These are phyloP conservation scores for Albizia julibrissin DNA, from an alignment of 306 rosid species.

Conservation along the genomic window DNA sequence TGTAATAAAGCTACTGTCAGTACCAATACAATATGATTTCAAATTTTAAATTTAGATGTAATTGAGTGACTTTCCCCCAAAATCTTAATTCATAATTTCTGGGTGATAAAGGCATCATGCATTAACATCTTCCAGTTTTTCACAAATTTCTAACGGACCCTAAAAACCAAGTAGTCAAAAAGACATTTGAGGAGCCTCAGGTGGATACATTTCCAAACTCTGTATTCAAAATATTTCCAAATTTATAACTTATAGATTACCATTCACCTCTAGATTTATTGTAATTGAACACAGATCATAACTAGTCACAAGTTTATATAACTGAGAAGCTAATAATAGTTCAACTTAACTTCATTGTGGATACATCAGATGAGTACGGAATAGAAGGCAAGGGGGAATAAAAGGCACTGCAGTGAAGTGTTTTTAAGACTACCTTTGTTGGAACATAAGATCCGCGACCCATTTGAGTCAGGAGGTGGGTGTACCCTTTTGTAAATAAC, in stretches of 20 bases:
- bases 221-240: background rate
- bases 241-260: background rate
- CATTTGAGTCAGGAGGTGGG: constrained; percentile 78
- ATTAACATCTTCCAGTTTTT: background rate
- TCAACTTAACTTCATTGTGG: background rate
- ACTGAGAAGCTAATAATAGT: background rate
- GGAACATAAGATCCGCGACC: constrained; percentile 81
- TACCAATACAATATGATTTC: background rate
- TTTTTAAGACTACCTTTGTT: constrained; percentile 47
- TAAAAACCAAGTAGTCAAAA: background rate
- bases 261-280: background rate
- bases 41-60: background rate
- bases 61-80: background rate
- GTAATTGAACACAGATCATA: background rate
- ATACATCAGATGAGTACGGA: background rate
- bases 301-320: background rate
- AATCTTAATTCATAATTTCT: background rate
- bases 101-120: background rate
- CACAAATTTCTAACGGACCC: background rate
- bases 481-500: constrained; percentile 63
- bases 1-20: background rate
- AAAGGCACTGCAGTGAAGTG: background rate
- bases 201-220: background rate
- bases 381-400: background rate
- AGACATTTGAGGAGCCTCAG: background rate